Conservation (phyloP, 768 basidiomycete genomes). For the Leucogyrophana mollusca region DNA sequence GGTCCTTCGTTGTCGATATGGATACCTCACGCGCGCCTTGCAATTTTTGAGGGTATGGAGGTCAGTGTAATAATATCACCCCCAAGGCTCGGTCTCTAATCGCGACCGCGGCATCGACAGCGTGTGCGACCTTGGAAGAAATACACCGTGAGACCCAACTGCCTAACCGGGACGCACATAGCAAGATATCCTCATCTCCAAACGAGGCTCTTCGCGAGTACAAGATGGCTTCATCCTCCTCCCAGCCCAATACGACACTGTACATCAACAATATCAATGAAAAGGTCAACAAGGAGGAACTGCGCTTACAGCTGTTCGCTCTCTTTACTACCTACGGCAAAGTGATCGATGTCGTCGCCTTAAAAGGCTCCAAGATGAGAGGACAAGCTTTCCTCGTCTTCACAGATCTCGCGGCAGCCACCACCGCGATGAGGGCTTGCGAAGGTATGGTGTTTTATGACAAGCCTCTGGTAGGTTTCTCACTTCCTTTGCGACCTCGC, state of each 20-base stretch:
- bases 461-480: constrained; percentile 75
- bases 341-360: constrained; percentile 90
- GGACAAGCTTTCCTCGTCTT: constrained; percentile 98
- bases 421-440: constrained; percentile 89
- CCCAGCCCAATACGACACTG: constrained; percentile 82
- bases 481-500: background rate
- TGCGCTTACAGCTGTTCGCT: constrained; percentile 76
- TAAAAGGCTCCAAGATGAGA: constrained; percentile 80
- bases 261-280: constrained; percentile 94
- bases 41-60: too few relatives aligned
- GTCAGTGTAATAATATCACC: too few relatives aligned
- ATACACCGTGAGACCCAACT: constrained; percentile 18
- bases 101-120: background rate
- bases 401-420: constrained; percentile 85
- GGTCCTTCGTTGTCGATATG: too few relatives aligned
- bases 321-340: constrained; percentile 94
- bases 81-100: background rate
- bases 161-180: constrained; percentile 12
- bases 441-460: constrained; percentile 93
- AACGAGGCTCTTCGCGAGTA: background rate
- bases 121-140: background rate
- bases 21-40: too few relatives aligned
- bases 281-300: constrained; percentile 89
- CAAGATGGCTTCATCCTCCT: constrained; percentile 48
- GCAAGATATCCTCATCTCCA: background rate